Evolutionary conservation across 768 basidiomycete genomes (phyloP).

Genomic region (Lactifluus pinguis): DNA sequence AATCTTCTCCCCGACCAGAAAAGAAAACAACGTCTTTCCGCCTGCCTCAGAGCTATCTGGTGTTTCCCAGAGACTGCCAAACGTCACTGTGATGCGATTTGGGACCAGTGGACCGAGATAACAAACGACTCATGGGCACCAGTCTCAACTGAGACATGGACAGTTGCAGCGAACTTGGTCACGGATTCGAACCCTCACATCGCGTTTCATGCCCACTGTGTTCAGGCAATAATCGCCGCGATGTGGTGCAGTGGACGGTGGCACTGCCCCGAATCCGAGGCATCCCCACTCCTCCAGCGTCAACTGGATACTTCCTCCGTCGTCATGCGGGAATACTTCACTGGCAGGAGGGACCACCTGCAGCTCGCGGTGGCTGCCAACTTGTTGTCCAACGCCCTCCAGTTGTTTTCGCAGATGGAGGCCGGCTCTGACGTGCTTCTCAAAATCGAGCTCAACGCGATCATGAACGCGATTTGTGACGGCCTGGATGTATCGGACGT

Average conservation of each 20-base stretch:
- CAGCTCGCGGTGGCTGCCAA: not conserved
- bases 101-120: not conserved
- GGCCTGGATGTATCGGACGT: not conserved
- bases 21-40: not conserved
- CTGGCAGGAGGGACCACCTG: not conserved
- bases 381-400: not conserved
- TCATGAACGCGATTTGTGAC: not conserved
- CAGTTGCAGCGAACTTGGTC: not conserved
- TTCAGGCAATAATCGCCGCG: not conserved
- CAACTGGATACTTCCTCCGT: not conserved
- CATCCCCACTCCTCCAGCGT: not conserved
- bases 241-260: not conserved
- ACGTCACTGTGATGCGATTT: not conserved
- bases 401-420: not conserved
- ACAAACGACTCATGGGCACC: not conserved
- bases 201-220: not conserved
- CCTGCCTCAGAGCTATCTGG: not conserved
- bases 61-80: not conserved
- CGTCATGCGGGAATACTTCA: not conserved
- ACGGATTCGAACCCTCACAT: not conserved
- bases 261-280: not conserved
- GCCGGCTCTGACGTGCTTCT: not conserved
- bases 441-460: not conserved
- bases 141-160: not conserved
- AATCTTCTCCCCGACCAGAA: not conserved